Conservation (phyloP, 768 basidiomycete species). For the Boletus sensibilis region DNA sequence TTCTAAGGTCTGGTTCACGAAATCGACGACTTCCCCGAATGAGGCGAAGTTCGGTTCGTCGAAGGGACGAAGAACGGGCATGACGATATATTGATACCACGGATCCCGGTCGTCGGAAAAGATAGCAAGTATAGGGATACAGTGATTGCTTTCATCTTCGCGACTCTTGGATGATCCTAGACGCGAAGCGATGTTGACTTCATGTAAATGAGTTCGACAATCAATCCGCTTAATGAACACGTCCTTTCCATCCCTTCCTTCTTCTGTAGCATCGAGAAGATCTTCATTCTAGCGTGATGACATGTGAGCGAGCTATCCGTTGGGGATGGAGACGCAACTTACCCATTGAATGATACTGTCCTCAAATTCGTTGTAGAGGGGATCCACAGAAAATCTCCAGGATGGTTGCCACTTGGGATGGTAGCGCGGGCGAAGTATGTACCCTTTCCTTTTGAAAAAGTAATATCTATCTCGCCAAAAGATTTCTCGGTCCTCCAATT, state of each 20-base stretch:
- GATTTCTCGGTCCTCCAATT: background rate
- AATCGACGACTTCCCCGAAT: conserved; percentile 29
- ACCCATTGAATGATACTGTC: conserved; percentile 8
- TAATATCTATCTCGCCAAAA: background rate
- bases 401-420: background rate
- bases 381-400: conserved; percentile 12
- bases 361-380: background rate
- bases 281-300: background rate
- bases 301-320: no score
- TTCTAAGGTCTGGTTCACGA: conserved; percentile 28
- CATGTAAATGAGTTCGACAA: background rate
- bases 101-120: conserved; percentile 13
- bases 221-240: conserved; percentile 20
- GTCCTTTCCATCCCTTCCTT: background rate
- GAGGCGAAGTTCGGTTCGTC: conserved; percentile 24
- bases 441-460: background rate
- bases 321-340: background rate
- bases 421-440: background rate
- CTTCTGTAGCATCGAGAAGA: conserved; percentile 10
- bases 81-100: conserved; percentile 23
- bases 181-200: conserved; percentile 3
- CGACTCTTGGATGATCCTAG: background rate
- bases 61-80: conserved; percentile 28
- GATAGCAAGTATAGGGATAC: conserved; percentile 20
- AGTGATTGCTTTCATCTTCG: conserved; percentile 21